Evolutionary conservation across 2,329 filamentous ascomycete species (phyloP).

Genomic region (Metarhizium album): DNA sequence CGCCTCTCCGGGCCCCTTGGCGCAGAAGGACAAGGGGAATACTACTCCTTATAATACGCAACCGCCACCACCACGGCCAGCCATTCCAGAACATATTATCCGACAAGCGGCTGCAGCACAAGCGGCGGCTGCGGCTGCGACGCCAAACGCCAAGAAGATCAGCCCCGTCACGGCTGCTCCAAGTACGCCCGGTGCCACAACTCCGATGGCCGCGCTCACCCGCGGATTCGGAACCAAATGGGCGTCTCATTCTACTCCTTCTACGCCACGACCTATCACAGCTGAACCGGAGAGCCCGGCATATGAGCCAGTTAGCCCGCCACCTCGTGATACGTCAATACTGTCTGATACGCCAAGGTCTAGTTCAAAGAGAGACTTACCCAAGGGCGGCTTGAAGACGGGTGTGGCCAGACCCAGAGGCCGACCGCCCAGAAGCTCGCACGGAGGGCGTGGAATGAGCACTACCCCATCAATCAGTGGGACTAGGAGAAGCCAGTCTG

Average conservation of each 20-base stretch:
- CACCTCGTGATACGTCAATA: slow-evolving; percentile 27
- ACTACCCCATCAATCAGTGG: slow-evolving; percentile 24
- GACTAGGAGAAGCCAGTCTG: slow-evolving; percentile 33
- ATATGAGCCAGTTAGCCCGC: slow-evolving; percentile 49
- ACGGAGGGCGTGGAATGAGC: slow-evolving; percentile 23
- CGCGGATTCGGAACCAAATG: slow-evolving; percentile 45
- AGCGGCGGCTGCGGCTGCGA: slow-evolving; percentile 17
- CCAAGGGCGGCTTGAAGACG: slow-evolving; percentile 13
- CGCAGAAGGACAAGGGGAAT: slow-evolving; percentile 18
- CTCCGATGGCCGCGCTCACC: slow-evolving; percentile 16
- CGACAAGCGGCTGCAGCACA: slow-evolving; percentile 23
- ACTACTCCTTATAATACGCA: slow-evolving; percentile 17
- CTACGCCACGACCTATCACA: slow-evolving; percentile 37
- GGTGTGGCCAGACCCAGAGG: slow-evolving; percentile 21
- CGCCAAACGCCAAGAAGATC: slow-evolving; percentile 19
- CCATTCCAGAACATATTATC: slow-evolving; percentile 31
- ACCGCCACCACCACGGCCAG: slow-evolving; percentile 24
- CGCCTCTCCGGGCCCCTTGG: slow-evolving; percentile 14
- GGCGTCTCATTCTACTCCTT: slow-evolving; percentile 45
- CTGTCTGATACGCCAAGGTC: slow-evolving; percentile 21
- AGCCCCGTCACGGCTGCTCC: slow-evolving; percentile 21
- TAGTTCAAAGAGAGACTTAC: slow-evolving; percentile 21
- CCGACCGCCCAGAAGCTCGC: slow-evolving; percentile 25
- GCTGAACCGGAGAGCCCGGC: slow-evolving; percentile 38
- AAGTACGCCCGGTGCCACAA: slow-evolving; percentile 23